Conservation (phyloP, 164 flowering plant genomes). For the Tinospora cordifolia region DNA sequence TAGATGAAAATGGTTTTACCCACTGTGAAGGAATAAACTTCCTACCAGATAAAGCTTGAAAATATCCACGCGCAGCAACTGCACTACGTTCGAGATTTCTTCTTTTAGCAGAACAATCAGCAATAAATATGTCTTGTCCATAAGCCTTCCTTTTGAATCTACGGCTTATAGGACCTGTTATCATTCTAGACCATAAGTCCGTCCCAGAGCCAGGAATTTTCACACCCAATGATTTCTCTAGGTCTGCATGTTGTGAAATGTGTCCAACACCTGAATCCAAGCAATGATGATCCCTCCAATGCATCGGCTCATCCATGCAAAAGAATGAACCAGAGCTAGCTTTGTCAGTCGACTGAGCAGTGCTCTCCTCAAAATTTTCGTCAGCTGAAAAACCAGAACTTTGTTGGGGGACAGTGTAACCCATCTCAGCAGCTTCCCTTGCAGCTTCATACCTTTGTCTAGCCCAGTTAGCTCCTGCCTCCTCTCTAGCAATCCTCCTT, state of each 20-base stretch:
- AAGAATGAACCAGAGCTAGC: slow-evolving; percentile 32
- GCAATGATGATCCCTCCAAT: slow-evolving; percentile 71
- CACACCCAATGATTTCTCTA: slow-evolving; percentile 78
- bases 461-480: slow-evolving; percentile 52
- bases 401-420: slow-evolving; percentile 51
- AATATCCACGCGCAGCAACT: slow-evolving; percentile 53
- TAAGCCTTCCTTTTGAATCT: slow-evolving; percentile 53
- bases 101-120: slow-evolving; percentile 38
- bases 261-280: slow-evolving; percentile 73
- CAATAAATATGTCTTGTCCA: slow-evolving; percentile 33
- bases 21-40: slow-evolving; percentile 21
- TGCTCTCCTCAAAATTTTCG: slow-evolving; percentile 27
- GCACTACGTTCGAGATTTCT: slow-evolving; percentile 81
- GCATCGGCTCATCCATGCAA: slow-evolving; percentile 61
- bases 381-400: slow-evolving; percentile 20
- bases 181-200: slow-evolving; percentile 54
- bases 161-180: slow-evolving; percentile 35
- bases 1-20: slow-evolving; percentile 16
- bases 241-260: slow-evolving; percentile 67
- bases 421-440: slow-evolving; percentile 58
- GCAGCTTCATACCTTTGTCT: slow-evolving; percentile 66
- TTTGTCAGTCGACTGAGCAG: slow-evolving; percentile 17
- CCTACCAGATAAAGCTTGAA: slow-evolving; percentile 31
- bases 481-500: slow-evolving; percentile 82
- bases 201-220: slow-evolving; percentile 43